Percentiles rank a stretch among this genome's conserved stretches.
These are phyloP conservation scores for Botryotinia calthae DNA, from an alignment of 2,329 filamentous ascomycete species.

Conservation along the genomic window DNA sequence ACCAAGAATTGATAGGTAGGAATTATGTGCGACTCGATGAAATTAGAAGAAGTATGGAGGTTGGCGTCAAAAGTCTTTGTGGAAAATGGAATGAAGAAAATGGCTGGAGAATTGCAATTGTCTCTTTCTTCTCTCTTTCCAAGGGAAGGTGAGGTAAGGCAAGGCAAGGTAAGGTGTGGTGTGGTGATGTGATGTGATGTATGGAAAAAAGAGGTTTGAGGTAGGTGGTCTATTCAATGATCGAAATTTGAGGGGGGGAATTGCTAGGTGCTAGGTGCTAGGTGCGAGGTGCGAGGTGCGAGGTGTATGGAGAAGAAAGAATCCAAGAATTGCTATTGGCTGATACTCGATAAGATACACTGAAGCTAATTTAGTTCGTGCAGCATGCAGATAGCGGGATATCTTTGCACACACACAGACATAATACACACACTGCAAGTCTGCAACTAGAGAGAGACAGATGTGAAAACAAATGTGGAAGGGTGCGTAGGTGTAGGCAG, in stretches of 20 bases:
- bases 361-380: conserved; percentile 15
- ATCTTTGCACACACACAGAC: conserved; percentile 8
- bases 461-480: neutral
- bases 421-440: neutral
- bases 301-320: neutral
- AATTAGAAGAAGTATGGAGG: neutral
- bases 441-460: neutral
- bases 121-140: neutral
- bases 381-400: conserved; percentile 18
- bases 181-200: neutral
- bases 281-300: too few relatives aligned
- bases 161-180: neutral
- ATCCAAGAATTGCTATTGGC: neutral
- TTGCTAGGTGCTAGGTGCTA: too few relatives aligned
- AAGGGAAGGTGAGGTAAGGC: neutral
- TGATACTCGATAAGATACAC: conserved; percentile 18
- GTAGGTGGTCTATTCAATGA: conserved; percentile 1
- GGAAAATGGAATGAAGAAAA: neutral
- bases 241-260: neutral
- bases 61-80: neutral
- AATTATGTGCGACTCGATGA: neutral
- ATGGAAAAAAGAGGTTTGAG: neutral
- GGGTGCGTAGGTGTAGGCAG: neutral
- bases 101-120: neutral
- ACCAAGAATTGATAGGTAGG: neutral